Evolutionary conservation across 441 rosid genomes (phyloP).

Genomic region (Adansonia grandidieri): DNA sequence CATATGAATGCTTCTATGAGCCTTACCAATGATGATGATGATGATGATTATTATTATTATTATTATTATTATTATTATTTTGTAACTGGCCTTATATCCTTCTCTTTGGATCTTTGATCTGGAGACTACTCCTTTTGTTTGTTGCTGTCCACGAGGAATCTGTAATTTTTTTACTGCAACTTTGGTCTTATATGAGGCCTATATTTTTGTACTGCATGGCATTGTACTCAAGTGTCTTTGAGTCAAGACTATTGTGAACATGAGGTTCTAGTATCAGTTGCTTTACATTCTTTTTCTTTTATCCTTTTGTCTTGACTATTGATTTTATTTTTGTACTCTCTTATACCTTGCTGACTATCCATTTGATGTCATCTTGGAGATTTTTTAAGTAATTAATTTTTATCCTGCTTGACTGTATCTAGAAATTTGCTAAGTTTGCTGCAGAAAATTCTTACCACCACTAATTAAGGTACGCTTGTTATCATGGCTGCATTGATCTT

Average conservation of each 20-base stretch:
- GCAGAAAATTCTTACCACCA: neutral
- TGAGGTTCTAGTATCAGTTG: neutral
- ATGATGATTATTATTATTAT: too few relatives aligned
- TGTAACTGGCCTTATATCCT: neutral
- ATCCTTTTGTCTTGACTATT: neutral
- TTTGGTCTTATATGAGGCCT: neutral
- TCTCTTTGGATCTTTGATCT: neutral
- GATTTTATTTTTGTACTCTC: neutral
- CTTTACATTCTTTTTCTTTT: neutral
- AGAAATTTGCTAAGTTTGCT: slow-evolving; percentile 2
- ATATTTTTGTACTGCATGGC: neutral
- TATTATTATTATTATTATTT: too few relatives aligned
- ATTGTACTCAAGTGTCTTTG: neutral
- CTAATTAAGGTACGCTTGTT: neutral
- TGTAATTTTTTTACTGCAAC: neutral
- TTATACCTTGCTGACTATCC: neutral
- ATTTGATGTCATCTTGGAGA: slow-evolving; percentile 17
- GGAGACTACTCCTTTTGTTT: neutral
- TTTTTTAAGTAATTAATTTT: neutral
- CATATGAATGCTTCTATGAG: too few relatives aligned
- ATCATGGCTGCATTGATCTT: slow-evolving; percentile 2
- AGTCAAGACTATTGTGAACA: neutral
- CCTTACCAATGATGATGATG: too few relatives aligned
- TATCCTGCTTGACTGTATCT: slow-evolving; percentile 3
- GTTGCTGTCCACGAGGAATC: neutral